These are phyloP conservation scores for Phlebiopsis flavidoalba DNA, from an alignment of 768 basidiomycete species.

Conservation along the genomic window DNA sequence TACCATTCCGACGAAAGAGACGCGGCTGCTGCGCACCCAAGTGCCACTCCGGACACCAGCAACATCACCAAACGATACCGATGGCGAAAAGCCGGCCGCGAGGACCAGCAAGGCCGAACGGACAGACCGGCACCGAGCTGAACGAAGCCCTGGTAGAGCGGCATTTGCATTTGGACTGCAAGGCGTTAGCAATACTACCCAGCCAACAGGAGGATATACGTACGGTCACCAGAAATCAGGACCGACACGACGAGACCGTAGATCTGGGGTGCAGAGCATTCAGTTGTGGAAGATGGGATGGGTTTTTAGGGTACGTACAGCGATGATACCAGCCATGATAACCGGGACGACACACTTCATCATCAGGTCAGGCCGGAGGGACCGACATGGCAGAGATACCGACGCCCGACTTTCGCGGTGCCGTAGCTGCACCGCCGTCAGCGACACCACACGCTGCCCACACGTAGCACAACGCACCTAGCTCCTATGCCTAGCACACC, in stretches of 20 bases:
- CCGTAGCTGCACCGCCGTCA: slow-evolving; percentile 66
- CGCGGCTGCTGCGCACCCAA: slow-evolving; percentile 94
- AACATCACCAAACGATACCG: slow-evolving; percentile 97
- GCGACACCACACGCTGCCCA: neutral
- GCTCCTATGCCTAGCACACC: slow-evolving; percentile 69
- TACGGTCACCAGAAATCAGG: slow-evolving; percentile 83
- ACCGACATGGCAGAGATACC: slow-evolving; percentile 98
- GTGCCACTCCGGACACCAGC: slow-evolving; percentile 98
- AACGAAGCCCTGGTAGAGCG: slow-evolving; percentile 89
- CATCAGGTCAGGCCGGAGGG: slow-evolving; percentile 92
- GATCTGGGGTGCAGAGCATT: slow-evolving; percentile 43
- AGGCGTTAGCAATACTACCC: neutral
- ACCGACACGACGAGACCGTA: slow-evolving; percentile 99
- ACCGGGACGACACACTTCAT: slow-evolving; percentile 97
- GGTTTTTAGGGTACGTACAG: slow-evolving; percentile 52
- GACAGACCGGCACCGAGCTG: slow-evolving; percentile 93
- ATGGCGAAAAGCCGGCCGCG: slow-evolving; percentile 96
- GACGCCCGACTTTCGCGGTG: slow-evolving; percentile 97
- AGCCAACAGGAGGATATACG: slow-evolving; percentile 29
- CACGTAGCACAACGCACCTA: slow-evolving; percentile 46
- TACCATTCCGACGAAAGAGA: slow-evolving; percentile 92
- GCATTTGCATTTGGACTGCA: slow-evolving; percentile 69
- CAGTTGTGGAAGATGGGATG: neutral
- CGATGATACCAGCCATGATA: slow-evolving; percentile 99
- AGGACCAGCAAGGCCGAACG: slow-evolving; percentile 92